These are phyloP conservation scores for Scedosporium apiospermum DNA, from an alignment of 2,329 filamentous ascomycete species.

Conservation along the genomic window DNA sequence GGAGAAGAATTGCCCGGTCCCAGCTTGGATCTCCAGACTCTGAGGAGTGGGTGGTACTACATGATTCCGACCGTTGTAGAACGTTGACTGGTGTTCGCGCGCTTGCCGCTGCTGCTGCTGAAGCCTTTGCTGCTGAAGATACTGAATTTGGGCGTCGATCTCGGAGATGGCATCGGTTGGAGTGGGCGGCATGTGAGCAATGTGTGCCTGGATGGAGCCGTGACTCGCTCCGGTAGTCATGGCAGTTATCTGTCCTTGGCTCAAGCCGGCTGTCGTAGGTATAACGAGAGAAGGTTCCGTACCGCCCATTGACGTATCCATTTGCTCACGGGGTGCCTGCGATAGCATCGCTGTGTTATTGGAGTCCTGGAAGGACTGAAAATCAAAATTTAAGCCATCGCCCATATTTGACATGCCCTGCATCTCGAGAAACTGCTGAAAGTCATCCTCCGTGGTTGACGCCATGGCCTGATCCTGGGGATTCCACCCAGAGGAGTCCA, in stretches of 20 bases:
- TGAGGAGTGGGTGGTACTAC: conserved; percentile 72
- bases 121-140: conserved; percentile 53
- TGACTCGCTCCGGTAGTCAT: conserved; percentile 38
- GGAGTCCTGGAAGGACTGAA: conserved; percentile 41
- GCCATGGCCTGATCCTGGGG: conserved; percentile 46
- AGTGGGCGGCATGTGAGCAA: conserved; percentile 33
- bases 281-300: conserved; percentile 28
- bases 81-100: conserved; percentile 47
- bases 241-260: conserved; percentile 29
- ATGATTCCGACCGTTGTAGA: conserved; percentile 43
- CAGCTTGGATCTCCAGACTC: conserved; percentile 66
- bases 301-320: conserved; percentile 42
- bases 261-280: conserved; percentile 12
- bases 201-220: conserved; percentile 33
- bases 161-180: conserved; percentile 45
- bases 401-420: conserved; percentile 42
- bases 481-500: conserved; percentile 46
- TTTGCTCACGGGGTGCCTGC: conserved; percentile 23
- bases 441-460: conserved; percentile 46
- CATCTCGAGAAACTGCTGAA: conserved; percentile 56
- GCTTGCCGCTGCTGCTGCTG: conserved; percentile 50
- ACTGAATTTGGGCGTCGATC: conserved; percentile 58
- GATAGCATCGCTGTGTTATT: conserved; percentile 22
- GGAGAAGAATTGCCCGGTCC: conserved; percentile 47
- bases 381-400: conserved; percentile 51